Evolutionary conservation across 1,284 basidiomycete genomes (phyloP).

Genomic region (Sporisorium scitamineum): DNA sequence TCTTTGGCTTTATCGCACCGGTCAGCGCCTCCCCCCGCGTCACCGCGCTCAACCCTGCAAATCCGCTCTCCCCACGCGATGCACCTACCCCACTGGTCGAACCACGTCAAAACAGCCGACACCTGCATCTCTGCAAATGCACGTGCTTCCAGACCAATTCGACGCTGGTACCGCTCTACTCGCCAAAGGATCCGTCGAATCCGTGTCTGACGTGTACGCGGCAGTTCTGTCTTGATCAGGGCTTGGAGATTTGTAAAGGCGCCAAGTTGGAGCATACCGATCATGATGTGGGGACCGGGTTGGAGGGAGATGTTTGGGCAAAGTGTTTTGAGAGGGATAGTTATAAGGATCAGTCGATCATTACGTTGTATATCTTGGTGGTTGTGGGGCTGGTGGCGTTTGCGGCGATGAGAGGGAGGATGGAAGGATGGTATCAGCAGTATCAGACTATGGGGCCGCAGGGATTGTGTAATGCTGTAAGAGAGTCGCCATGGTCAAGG

Average conservation of each 20-base stretch:
- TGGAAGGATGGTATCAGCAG: conserved; percentile 22
- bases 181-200: conserved; percentile 52
- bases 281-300: conserved; percentile 67
- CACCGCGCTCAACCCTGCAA: not conserved
- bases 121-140: conserved; percentile 67
- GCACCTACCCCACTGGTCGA: not conserved
- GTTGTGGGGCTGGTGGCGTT: conserved; percentile 42
- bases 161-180: conserved; percentile 65
- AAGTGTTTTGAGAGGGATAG: conserved; percentile 68
- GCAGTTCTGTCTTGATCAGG: conserved; percentile 67
- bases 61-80: not conserved
- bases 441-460: conserved; percentile 27
- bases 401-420: conserved; percentile 27
- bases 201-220: conserved; percentile 67
- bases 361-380: conserved; percentile 59
- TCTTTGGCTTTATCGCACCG: conserved; percentile 18
- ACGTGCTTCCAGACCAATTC: conserved; percentile 69
- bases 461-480: conserved; percentile 32
- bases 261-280: conserved; percentile 63
- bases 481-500: conserved; percentile 31
- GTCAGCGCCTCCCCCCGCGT: not conserved
- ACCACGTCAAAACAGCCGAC: conserved; percentile 12
- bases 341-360: conserved; percentile 64
- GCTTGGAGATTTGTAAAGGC: conserved; percentile 62
- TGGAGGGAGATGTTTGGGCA: conserved; percentile 69